These are phyloP conservation scores for Xylaria sp. DNA, from an alignment of 2,329 filamentous ascomycete genomes.

Conservation along the genomic window DNA sequence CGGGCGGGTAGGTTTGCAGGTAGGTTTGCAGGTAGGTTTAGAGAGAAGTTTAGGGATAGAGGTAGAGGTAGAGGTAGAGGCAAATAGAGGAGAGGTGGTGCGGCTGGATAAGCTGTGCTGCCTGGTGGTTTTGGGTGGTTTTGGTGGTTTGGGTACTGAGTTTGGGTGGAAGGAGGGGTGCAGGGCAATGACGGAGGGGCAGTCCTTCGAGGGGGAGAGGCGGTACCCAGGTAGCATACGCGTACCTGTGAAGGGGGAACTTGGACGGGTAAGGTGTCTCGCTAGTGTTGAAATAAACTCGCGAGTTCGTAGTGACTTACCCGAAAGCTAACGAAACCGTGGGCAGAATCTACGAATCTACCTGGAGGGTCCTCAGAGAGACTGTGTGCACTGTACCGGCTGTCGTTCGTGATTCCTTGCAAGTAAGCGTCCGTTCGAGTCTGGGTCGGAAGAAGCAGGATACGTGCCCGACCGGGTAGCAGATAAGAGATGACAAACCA, in stretches of 20 bases:
- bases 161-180: slow-evolving; percentile 27
- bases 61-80: too few species aligned
- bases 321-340: not conserved
- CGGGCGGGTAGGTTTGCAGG: not conserved
- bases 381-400: not conserved
- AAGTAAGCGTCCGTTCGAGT: not conserved
- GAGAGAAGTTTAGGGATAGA: too few species aligned
- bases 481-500: not conserved
- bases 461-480: not conserved
- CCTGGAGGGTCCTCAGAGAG: not conserved
- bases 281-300: not conserved
- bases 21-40: too few species aligned
- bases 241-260: too few species aligned
- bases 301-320: too few species aligned
- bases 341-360: not conserved
- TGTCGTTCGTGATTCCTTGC: slow-evolving; percentile 1
- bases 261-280: too few species aligned
- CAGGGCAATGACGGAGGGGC: slow-evolving; percentile 1
- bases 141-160: too few species aligned
- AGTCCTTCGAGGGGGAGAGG: not conserved
- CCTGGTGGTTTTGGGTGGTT: slow-evolving; percentile 15
- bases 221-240: not conserved
- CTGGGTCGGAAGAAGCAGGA: not conserved
- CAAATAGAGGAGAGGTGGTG: not conserved
- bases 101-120: slow-evolving; percentile 22